Evolutionary conservation across 768 basidiomycete genomes (phyloP).

Genomic region (Solioccasus polychromus): DNA sequence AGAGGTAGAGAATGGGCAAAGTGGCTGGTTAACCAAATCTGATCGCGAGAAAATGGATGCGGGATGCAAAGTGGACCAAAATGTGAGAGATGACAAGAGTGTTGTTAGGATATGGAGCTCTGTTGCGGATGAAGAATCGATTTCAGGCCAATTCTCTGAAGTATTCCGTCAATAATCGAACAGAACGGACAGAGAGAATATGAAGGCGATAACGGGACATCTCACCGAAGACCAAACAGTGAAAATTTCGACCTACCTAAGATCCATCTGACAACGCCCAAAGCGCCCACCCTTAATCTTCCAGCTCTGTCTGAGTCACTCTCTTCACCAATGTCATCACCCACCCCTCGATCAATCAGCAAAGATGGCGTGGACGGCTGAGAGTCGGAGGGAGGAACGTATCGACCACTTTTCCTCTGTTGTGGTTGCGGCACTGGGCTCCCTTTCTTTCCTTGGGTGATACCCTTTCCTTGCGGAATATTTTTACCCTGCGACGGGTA

Average conservation of each 20-base stretch:
- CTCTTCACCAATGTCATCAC: slow-evolving; percentile 52
- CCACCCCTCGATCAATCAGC: slow-evolving; percentile 13
- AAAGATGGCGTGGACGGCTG: slow-evolving; percentile 23
- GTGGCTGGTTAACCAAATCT: slow-evolving; percentile 30
- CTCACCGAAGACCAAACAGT: neutral
- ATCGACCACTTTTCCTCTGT: slow-evolving; percentile 32
- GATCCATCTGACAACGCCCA: slow-evolving; percentile 64
- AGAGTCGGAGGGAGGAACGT: slow-evolving; percentile 32
- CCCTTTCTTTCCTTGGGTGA: slow-evolving; percentile 19
- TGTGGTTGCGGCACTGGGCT: slow-evolving; percentile 22
- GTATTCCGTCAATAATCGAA: slow-evolving; percentile 1
- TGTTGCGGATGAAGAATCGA: slow-evolving; percentile 1
- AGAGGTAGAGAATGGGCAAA: slow-evolving; percentile 13
- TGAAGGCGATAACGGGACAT: neutral
- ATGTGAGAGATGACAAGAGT: slow-evolving; percentile 33
- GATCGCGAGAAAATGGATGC: slow-evolving; percentile 40
- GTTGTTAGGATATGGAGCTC: slow-evolving; percentile 3
- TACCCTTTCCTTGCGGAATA: slow-evolving; percentile 6
- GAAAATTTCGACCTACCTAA: slow-evolving; percentile 44
- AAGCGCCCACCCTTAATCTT: slow-evolving; percentile 62
- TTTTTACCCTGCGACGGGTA: neutral
- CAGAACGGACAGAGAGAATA: neutral
- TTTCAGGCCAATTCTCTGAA: slow-evolving; percentile 17
- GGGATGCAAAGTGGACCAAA: slow-evolving; percentile 61
- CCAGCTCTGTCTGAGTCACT: slow-evolving; percentile 66